A percentile compares a stretch with the other conserved stretches of the same genome.
These are phyloP conservation scores for Alternaria ventricosa DNA, from an alignment of 2,329 filamentous ascomycete species.

Conservation along the genomic window DNA sequence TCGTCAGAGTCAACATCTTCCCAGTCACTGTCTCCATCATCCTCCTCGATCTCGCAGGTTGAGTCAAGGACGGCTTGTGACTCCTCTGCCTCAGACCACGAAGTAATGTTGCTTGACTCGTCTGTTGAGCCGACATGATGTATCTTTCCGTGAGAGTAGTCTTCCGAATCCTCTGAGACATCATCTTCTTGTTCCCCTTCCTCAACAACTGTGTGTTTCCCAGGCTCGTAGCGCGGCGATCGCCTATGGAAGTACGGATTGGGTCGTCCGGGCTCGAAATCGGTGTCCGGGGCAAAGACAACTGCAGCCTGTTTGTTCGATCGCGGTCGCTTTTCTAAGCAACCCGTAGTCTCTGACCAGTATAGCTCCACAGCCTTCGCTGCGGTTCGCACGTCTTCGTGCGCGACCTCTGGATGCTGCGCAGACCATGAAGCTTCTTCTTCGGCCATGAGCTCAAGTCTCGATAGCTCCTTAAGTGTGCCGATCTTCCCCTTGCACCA, in stretches of 20 bases:
- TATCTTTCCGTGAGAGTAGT: constrained; percentile 17
- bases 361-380: constrained; percentile 32
- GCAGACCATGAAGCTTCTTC: constrained; percentile 27
- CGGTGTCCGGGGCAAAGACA: constrained; percentile 28
- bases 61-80: constrained; percentile 1
- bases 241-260: constrained; percentile 33
- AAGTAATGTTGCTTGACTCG: background rate
- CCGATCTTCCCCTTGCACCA: constrained; percentile 34
- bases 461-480: constrained; percentile 24
- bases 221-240: constrained; percentile 39
- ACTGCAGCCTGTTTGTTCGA: constrained; percentile 19
- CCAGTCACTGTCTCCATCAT: constrained; percentile 32
- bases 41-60: constrained; percentile 12
- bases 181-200: constrained; percentile 11
- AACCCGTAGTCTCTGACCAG: constrained; percentile 26
- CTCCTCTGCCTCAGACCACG: background rate
- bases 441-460: constrained; percentile 28
- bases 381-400: constrained; percentile 31
- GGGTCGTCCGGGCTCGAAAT: constrained; percentile 28
- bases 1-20: constrained; percentile 23
- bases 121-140: constrained; percentile 1
- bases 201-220: constrained; percentile 25
- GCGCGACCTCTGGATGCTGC: constrained; percentile 11
- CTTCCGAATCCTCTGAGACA: constrained; percentile 29
- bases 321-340: background rate